phyloP scores from a whole-genome alignment of 306 rosid genomes.

The Calophaca sinica region DNA sequence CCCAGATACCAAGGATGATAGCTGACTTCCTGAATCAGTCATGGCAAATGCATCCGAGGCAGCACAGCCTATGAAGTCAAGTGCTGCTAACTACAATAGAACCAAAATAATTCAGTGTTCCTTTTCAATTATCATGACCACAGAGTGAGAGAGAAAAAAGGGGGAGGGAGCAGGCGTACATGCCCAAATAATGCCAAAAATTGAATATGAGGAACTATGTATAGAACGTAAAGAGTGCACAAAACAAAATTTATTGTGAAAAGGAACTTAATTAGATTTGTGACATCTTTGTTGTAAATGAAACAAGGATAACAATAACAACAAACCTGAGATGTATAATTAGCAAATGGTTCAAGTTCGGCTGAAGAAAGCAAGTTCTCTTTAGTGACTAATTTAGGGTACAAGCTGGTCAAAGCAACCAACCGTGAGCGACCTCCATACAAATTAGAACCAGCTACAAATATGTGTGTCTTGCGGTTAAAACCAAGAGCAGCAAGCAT shows the following conservation, averaged over 20 bases:
- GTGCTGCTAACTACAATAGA: slow-evolving; percentile 80
- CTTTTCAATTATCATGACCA: neutral
- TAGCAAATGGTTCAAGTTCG: slow-evolving; percentile 79
- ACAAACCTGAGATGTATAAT: slow-evolving; percentile 93
- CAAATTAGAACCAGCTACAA: slow-evolving; percentile 92
- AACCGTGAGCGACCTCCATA: slow-evolving; percentile 84
- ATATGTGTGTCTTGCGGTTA: slow-evolving; percentile 80
- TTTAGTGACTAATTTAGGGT: slow-evolving; percentile 92
- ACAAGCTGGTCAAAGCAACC: slow-evolving; percentile 82
- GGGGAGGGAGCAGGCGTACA: slow-evolving; percentile 3
- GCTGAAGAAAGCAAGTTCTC: slow-evolving; percentile 81
- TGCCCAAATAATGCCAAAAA: slow-evolving; percentile 31
- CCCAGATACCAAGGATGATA: slow-evolving; percentile 92
- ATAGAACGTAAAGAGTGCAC: neutral
- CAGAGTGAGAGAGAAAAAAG: neutral
- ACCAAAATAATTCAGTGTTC: slow-evolving; percentile 21
- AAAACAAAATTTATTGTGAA: slow-evolving; percentile 14
- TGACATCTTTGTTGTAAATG: slow-evolving; percentile 24
- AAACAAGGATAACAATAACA: slow-evolving; percentile 36
- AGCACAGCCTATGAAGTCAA: slow-evolving; percentile 94
- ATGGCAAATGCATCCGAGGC: slow-evolving; percentile 97
- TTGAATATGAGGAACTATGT: slow-evolving; percentile 12
- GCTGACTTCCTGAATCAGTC: slow-evolving; percentile 98
- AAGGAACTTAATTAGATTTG: neutral
- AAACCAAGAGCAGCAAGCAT: slow-evolving; percentile 98